These are phyloP conservation scores for Nothopassalora personata DNA, from an alignment of 2,329 filamentous ascomycete genomes.

Conservation along the genomic window DNA sequence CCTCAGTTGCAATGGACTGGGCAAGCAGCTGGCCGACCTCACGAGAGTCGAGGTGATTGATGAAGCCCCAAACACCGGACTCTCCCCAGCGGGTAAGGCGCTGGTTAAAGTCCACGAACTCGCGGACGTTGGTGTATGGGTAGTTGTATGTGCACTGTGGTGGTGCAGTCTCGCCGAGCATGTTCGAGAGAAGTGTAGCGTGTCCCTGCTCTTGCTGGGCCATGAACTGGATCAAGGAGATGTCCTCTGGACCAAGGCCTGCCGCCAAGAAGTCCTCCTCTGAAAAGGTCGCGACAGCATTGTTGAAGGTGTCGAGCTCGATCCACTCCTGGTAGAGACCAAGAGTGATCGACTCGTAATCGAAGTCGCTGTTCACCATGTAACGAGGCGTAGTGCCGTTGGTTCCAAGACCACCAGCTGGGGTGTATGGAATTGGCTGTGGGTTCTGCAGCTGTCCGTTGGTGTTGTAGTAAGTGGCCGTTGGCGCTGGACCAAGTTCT, in stretches of 20 bases:
- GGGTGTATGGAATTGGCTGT: slow-evolving; percentile 66
- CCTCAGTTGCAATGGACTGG: slow-evolving; percentile 72
- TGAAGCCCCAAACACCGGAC: slow-evolving; percentile 73
- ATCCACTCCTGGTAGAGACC: slow-evolving; percentile 80
- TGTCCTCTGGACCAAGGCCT: slow-evolving; percentile 64
- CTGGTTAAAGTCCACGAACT: slow-evolving; percentile 79
- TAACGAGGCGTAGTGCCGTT: slow-evolving; percentile 74
- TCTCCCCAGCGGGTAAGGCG: slow-evolving; percentile 80
- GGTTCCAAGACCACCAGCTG: slow-evolving; percentile 65
- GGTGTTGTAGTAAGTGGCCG: slow-evolving; percentile 64
- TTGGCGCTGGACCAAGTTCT: slow-evolving; percentile 52
- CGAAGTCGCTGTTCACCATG: slow-evolving; percentile 73
- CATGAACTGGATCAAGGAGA: slow-evolving; percentile 71
- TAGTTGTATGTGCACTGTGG: slow-evolving; percentile 78
- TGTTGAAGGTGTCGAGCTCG: slow-evolving; percentile 76
- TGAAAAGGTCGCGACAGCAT: slow-evolving; percentile 65
- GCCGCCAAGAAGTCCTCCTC: slow-evolving; percentile 63
- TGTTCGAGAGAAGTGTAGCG: slow-evolving; percentile 69
- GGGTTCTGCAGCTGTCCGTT: slow-evolving; percentile 64
- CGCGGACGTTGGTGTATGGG: slow-evolving; percentile 65
- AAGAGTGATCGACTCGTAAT: slow-evolving; percentile 70
- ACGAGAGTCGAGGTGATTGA: slow-evolving; percentile 70
- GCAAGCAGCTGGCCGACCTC: slow-evolving; percentile 67
- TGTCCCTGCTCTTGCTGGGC: slow-evolving; percentile 71
- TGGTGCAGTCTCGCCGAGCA: slow-evolving; percentile 66